Percentiles rank a stretch among this genome's conserved stretches.
These are phyloP conservation scores for Aspergillus sp. DNA, from an alignment of 2,329 filamentous ascomycete species.

Conservation along the genomic window DNA sequence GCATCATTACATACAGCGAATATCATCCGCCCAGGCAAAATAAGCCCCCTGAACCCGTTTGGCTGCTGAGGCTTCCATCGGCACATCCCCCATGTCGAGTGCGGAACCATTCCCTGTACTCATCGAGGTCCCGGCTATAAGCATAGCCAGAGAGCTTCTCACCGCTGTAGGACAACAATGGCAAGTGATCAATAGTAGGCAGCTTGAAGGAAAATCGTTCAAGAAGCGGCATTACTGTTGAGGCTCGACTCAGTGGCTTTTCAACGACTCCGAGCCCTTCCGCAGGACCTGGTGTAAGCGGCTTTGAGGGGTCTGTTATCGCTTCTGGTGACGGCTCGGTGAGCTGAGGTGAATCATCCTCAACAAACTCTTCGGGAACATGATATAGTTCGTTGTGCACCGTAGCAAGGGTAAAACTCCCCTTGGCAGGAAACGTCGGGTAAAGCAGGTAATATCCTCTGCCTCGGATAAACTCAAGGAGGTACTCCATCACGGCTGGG, in stretches of 20 bases:
- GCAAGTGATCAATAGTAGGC: constrained; percentile 52
- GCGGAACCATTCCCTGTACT: constrained; percentile 63
- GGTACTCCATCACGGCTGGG: constrained; percentile 76
- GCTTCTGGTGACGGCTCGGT: constrained; percentile 2
- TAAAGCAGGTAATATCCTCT: constrained; percentile 80
- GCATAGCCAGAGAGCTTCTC: constrained; percentile 36
- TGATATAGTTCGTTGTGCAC: constrained; percentile 75
- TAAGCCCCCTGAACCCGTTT: constrained; percentile 55
- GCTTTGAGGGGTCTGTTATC: constrained; percentile 20
- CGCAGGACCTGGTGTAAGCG: constrained; percentile 18
- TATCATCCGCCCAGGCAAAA: constrained; percentile 60
- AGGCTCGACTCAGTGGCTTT: constrained; percentile 39
- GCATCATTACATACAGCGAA: background rate
- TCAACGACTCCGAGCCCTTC: constrained; percentile 21
- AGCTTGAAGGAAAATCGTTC: constrained; percentile 51
- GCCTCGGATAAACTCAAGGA: constrained; percentile 72
- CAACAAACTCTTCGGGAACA: constrained; percentile 66
- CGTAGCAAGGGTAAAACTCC: constrained; percentile 62
- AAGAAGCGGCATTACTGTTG: constrained; percentile 50
- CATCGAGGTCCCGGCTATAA: constrained; percentile 47
- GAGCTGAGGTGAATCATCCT: constrained; percentile 9
- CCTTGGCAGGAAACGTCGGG: constrained; percentile 57
- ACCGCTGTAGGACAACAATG: constrained; percentile 68
- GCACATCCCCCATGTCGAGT: constrained; percentile 67
- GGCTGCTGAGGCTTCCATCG: constrained; percentile 36